Conservation (phyloP, 2,329 filamentous ascomycete genomes). For the Colletotrichum plurivorum region DNA sequence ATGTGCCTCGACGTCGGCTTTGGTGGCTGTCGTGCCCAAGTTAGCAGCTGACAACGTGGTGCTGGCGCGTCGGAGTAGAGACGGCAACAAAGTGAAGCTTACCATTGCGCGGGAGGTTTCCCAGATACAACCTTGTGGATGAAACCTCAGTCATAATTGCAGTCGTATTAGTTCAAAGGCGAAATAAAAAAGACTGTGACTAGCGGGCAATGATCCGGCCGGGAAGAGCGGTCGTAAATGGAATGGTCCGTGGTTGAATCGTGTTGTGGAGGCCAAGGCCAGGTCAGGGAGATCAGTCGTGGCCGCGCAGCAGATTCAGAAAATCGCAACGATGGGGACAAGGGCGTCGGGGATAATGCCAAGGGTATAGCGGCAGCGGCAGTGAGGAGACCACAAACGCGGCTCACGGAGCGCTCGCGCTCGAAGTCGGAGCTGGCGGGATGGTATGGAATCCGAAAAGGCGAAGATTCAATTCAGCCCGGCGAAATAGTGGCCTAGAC, state of each 20-base stretch:
- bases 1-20: slow-evolving; percentile 95
- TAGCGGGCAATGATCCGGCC: background rate
- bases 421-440: no score
- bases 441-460: no score
- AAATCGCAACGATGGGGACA: background rate
- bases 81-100: slow-evolving; percentile 59
- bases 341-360: no score
- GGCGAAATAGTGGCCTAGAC: no score
- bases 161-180: slow-evolving; percentile 19
- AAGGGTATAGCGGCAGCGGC: no score
- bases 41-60: background rate
- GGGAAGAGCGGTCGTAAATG: background rate
- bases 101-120: slow-evolving; percentile 98
- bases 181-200: slow-evolving; percentile 7
- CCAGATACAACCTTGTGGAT: slow-evolving; percentile 94
- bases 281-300: no score
- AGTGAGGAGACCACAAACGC: no score
- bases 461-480: no score
- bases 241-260: background rate
- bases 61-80: background rate
- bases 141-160: slow-evolving; percentile 87
- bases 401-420: no score
- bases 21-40: slow-evolving; percentile 78
- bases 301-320: background rate
- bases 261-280: background rate